Evolutionary conservation across 257 asterid genomes (phyloP), one percentile per base, ranked within the genome.

Genomic region (Jasminum sambac): DNA sequence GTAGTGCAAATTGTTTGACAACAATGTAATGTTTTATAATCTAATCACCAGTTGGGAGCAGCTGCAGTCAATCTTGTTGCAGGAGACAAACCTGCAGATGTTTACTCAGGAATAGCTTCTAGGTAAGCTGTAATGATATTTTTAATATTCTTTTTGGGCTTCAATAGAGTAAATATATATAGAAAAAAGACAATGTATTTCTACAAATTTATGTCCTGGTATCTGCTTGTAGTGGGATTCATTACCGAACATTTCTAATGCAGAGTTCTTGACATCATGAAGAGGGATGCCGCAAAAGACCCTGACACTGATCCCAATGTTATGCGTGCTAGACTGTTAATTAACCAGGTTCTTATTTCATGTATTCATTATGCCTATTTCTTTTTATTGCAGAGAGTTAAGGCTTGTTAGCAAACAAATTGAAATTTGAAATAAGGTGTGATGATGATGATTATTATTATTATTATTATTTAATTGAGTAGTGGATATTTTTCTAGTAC

Each of bases 41-140:
- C 57, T 74, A 65, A 65, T 77, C 26, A 78, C 63, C 86, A 95
- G 99, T 83, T 89, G 66, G 98, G 98, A 79, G 99, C 99, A 66
- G 91, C 80, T 55, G 98, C 99, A 14, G 99, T 95, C 84, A 95
- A 95, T 87, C 96, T 95, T 77, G 86, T 86, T 72, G 83, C 85
- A 0, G 98, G 96, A 78, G 99, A 89, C 48, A 91, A 95, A 74
- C 99, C 98, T 59, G 98, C 99, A 68, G 99, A 95, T 76, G 97
- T 91, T 77, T 95, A 95, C 81, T 89, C 99, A 0, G 99, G 95
- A 76, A 95, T 95, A 67, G 99, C 99, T 78, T 82, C 97, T 63
- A 85, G 98, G 99, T 89, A 74, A 73, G 87, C 71, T 76, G 17
- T 10, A 52, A 23, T 42, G 14, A 30, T 63, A 57, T 58, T 52